Evolutionary conservation across 176 grass and related monocot species (phyloP).

Genomic region (Pharus latifolius): DNA sequence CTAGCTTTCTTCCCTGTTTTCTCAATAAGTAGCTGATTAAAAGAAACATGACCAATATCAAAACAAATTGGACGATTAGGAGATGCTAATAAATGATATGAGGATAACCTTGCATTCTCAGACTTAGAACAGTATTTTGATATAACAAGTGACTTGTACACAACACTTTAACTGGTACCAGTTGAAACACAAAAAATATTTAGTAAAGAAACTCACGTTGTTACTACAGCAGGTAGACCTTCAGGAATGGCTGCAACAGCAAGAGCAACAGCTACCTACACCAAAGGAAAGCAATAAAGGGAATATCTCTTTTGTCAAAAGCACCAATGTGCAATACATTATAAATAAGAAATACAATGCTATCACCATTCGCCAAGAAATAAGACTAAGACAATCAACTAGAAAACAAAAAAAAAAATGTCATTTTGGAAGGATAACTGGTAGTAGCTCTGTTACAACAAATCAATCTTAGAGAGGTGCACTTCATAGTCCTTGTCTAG

Average conservation of each 20-base stretch:
- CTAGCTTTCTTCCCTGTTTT: neutral
- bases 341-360: neutral
- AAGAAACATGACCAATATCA: neutral
- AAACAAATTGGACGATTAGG: neutral
- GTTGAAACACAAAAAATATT: slow-evolving; percentile 11
- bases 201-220: slow-evolving; percentile 64
- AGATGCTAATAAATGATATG: neutral
- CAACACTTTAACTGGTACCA: neutral
- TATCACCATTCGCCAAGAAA: neutral
- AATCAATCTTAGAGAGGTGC: neutral
- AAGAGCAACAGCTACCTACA: slow-evolving; percentile 88
- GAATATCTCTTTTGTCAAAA: neutral
- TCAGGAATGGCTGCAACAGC: slow-evolving; percentile 98
- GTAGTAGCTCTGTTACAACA: neutral
- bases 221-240: slow-evolving; percentile 97
- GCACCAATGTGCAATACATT: neutral
- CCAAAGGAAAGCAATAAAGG: slow-evolving; percentile 24
- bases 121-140: neutral
- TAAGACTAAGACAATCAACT: neutral
- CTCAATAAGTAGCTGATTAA: neutral
- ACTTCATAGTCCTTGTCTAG: neutral
- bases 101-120: neutral
- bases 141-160: neutral
- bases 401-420: neutral
- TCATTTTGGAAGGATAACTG: neutral